Conservation (phyloP, 768 basidiomycete species). For the Crassisporium funariophilum region DNA sequence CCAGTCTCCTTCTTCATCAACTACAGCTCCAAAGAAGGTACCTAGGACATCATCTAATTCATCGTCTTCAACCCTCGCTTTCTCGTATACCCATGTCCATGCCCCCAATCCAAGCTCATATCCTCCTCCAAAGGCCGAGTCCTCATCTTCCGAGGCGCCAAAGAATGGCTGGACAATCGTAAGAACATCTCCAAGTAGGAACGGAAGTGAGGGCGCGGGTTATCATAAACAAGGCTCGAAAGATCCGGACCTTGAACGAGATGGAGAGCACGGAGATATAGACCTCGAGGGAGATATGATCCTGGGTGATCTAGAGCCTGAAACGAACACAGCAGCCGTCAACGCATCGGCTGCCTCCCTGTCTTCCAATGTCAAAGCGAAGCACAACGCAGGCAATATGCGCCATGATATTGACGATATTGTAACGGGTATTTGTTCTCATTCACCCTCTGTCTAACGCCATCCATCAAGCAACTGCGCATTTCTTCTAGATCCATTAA, state of each 20-base stretch:
- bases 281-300: constrained; percentile 79
- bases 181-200: constrained; percentile 35
- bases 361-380: constrained; percentile 39
- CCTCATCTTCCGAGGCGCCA: constrained; percentile 32
- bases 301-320: constrained; percentile 73
- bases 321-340: constrained; percentile 34
- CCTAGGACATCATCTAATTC: constrained; percentile 45
- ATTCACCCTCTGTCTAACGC: constrained; percentile 10
- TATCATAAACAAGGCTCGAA: constrained; percentile 16
- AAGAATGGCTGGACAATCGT: constrained; percentile 83
- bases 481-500: constrained; percentile 54
- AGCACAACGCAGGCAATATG: constrained; percentile 49
- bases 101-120: constrained; percentile 79
- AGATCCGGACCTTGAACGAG: constrained; percentile 21
- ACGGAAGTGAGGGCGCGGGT: constrained; percentile 19
- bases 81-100: constrained; percentile 80
- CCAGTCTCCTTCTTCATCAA: constrained; percentile 31
- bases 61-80: constrained; percentile 70
- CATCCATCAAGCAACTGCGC: constrained; percentile 17
- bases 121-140: constrained; percentile 60
- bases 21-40: constrained; percentile 56
- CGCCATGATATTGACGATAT: constrained; percentile 74
- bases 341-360: constrained; percentile 25
- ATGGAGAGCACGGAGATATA: constrained; percentile 46
- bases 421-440: constrained; percentile 62